Base-by-base conservation (phyloP, 345 rosid genomes). In the Eucalyptus pumila region DNA sequence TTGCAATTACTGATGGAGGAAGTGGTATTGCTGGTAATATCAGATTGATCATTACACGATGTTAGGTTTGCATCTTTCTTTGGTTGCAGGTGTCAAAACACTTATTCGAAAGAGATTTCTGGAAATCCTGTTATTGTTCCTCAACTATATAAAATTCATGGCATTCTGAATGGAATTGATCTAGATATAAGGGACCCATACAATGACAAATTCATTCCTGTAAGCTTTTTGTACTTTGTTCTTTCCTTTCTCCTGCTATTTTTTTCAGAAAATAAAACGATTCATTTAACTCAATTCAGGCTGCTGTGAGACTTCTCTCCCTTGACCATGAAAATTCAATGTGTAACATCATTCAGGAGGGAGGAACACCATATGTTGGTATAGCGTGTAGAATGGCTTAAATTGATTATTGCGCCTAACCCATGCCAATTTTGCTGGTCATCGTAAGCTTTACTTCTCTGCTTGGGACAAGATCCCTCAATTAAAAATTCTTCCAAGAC, bases 121-220 rank as follows among this genome's bases (percentile, higher is more conserved):
- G 96, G 99, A 89, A 94, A 96, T 92, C 89, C 98, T 80, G 89
- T 89, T 8, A 87, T 97, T 52, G 94, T 97, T 91, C 95, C 99
- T 87, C 93, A 96, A 92, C 94, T 97, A 45, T 88, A 90, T 92
- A 96, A 97, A 89, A 95, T 96, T 92, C 96, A 95, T 52, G 99
- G 99, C 30, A 96, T 97, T 92, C 87, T 96, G 88, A 97, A 97
- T 85, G 99, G 99, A 88, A 95, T 97, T n/a, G 99, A 97, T 56
- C 98, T 7, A 16, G 98, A 96, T 88, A 96, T 96, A 87, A 96
- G 99, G 99, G 99, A 97, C 91, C 99, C 99, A 54, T 96, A 92
- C 91, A 96, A 95, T 48, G 99, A 96, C 89, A 91, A 90, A 60
- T 94, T 93, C 89, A 89, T 96, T 92, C 99, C 99, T 50, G 98